phyloP scores from a whole-genome alignment of 306 rosid species.

The Lotus japonicus region DNA sequence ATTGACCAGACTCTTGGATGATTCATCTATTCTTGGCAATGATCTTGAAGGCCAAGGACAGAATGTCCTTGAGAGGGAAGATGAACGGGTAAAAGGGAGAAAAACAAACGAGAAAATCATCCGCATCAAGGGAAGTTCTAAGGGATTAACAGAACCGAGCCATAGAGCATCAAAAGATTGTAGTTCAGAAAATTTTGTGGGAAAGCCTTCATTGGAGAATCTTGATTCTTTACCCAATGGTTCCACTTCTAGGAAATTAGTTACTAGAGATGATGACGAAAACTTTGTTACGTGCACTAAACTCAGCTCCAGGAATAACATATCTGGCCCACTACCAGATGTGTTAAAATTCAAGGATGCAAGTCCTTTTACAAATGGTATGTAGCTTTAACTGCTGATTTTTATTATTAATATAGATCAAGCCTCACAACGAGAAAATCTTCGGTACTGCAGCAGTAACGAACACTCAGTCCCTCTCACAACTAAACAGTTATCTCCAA shows the following conservation, averaged over 20 bases:
- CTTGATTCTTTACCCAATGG: conserved; percentile 11
- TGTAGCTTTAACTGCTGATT: not conserved
- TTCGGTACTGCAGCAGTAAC: too few relatives aligned
- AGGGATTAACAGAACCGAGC: conserved; percentile 19
- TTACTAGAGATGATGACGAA: conserved; percentile 55
- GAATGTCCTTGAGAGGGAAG: conserved; percentile 37
- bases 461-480: too few relatives aligned
- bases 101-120: conserved; percentile 20
- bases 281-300: conserved; percentile 33
- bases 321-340: conserved; percentile 19
- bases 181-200: conserved; percentile 20
- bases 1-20: conserved; percentile 22
- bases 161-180: too few relatives aligned
- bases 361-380: conserved; percentile 25
- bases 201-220: conserved; percentile 15
- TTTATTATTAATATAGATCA: not conserved
- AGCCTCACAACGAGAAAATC: too few relatives aligned
- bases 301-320: conserved; percentile 20
- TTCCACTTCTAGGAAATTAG: conserved; percentile 25
- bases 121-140: conserved; percentile 7
- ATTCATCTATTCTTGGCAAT: conserved; percentile 7
- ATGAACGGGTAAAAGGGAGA: conserved; percentile 16
- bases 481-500: too few relatives aligned
- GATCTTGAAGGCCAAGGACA: conserved; percentile 39
- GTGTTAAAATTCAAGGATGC: conserved; percentile 18